Evolutionary conservation across 495 filamentous ascomycete genomes (phyloP).

Genomic region (Pseudevernia furfuracea): DNA sequence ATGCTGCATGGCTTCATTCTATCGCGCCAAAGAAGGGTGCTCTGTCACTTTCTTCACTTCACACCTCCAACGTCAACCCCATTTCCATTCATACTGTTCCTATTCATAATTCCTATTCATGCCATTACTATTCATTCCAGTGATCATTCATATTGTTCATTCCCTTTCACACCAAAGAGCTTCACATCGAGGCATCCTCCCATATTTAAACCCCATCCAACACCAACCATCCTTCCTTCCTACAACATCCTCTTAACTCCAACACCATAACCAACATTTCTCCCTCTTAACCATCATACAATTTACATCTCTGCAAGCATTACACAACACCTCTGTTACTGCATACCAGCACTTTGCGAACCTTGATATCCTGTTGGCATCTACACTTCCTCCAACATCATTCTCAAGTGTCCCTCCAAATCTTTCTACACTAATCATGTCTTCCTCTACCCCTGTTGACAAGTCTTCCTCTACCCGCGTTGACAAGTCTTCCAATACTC

Average conservation of each 20-base stretch:
- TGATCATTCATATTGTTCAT: not conserved
- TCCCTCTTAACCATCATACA: not conserved
- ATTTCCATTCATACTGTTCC: not conserved
- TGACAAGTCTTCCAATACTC: slow-evolving; percentile 4
- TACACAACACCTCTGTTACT: not conserved
- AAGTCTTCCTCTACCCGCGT: slow-evolving; percentile 1
- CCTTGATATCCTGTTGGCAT: not conserved
- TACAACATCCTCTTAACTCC: not conserved
- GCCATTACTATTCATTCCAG: not conserved
- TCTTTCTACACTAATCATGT: not conserved
- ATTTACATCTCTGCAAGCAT: not conserved
- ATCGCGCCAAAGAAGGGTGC: not conserved
- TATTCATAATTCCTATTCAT: too few species aligned
- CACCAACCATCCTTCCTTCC: slow-evolving; percentile 2
- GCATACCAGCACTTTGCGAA: not conserved
- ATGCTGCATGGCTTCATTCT: not conserved
- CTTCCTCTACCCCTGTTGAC: not conserved
- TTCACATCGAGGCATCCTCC: slow-evolving; percentile 2
- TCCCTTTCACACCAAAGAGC: not conserved
- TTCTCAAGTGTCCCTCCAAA: not conserved
- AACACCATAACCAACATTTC: not conserved
- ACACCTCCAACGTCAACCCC: not conserved
- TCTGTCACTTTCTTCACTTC: not conserved
- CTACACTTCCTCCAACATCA: not conserved
- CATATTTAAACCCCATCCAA: slow-evolving; percentile 6